Evolutionary conservation across 805 yeast genomes (phyloP).

Genomic region (Wickerhamiella sorbophila): DNA sequence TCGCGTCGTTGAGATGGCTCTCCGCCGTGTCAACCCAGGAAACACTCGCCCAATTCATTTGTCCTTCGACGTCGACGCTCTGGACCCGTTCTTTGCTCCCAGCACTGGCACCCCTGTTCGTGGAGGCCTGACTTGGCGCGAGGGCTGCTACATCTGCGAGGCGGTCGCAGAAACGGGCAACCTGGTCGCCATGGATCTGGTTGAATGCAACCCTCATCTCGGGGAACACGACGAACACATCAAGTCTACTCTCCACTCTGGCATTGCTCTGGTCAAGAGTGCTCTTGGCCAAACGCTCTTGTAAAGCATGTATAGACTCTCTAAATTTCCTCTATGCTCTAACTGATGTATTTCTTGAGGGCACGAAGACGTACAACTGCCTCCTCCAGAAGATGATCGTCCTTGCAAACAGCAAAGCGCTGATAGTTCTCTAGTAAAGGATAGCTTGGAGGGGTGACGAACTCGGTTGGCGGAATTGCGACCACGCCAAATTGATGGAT

Average conservation of each 20-base stretch:
- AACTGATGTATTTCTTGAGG: slow-evolving; percentile 40
- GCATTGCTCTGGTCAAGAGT: slow-evolving; percentile 82
- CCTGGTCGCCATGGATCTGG: slow-evolving; percentile 76
- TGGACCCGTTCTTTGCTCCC: slow-evolving; percentile 87
- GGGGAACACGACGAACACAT: slow-evolving; percentile 66
- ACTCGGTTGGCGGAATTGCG: slow-evolving; percentile 96
- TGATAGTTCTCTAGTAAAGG: slow-evolving; percentile 68
- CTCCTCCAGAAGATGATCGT: slow-evolving; percentile 60
- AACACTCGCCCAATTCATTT: slow-evolving; percentile 67
- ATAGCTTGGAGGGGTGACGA: slow-evolving; percentile 57
- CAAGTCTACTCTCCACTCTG: slow-evolving; percentile 75
- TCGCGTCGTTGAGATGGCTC: slow-evolving; percentile 82
- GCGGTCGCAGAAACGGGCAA: slow-evolving; percentile 85
- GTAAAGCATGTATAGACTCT: slow-evolving; percentile 19
- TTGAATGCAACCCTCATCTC: slow-evolving; percentile 82
- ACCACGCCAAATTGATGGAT: slow-evolving; percentile 88
- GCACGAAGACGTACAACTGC: slow-evolving; percentile 66
- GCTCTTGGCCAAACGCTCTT: slow-evolving; percentile 85
- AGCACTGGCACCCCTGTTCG: slow-evolving; percentile 97
- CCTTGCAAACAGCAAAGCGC: slow-evolving; percentile 94
- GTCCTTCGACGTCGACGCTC: slow-evolving; percentile 92
- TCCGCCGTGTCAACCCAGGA: slow-evolving; percentile 60
- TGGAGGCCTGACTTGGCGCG: slow-evolving; percentile 90
- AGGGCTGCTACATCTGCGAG: slow-evolving; percentile 84
- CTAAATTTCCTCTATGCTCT: neutral